These are phyloP conservation scores for Podospora pseudocomata DNA, from an alignment of 495 filamentous ascomycete species.

Conservation along the genomic window DNA sequence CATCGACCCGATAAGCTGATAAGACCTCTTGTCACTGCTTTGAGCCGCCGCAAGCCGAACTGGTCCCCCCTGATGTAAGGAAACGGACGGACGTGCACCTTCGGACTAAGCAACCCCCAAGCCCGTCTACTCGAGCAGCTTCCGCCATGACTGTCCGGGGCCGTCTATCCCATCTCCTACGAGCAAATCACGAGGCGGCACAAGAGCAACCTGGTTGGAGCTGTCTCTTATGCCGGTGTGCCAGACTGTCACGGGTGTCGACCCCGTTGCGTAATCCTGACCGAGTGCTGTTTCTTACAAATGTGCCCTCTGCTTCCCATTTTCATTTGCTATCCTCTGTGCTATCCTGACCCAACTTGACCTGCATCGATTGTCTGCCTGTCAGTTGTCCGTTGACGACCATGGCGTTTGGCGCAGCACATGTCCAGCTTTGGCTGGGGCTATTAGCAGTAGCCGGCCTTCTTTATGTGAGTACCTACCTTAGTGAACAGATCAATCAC, in stretches of 20 bases:
- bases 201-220: neutral
- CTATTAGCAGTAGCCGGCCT: slow-evolving; percentile 15
- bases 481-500: too few species aligned
- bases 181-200: neutral
- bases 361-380: neutral
- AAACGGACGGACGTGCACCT: slow-evolving; percentile 5
- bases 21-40: slow-evolving; percentile 1
- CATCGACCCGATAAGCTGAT: slow-evolving; percentile 18
- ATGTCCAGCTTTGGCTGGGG: slow-evolving; percentile 34
- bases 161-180: neutral
- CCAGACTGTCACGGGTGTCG: neutral
- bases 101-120: slow-evolving; percentile 4
- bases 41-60: slow-evolving; percentile 32
- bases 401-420: slow-evolving; percentile 28
- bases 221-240: neutral
- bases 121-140: neutral
- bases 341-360: neutral
- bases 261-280: slow-evolving; percentile 15
- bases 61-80: neutral
- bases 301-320: neutral
- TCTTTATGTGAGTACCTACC: slow-evolving; percentile 25
- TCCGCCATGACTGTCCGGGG: neutral
- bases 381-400: neutral
- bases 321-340: neutral
- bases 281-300: slow-evolving; percentile 3